Evolutionary conservation across 2,329 filamentous ascomycete species (phyloP).

Genomic region (Orbilia ellipsospora): DNA sequence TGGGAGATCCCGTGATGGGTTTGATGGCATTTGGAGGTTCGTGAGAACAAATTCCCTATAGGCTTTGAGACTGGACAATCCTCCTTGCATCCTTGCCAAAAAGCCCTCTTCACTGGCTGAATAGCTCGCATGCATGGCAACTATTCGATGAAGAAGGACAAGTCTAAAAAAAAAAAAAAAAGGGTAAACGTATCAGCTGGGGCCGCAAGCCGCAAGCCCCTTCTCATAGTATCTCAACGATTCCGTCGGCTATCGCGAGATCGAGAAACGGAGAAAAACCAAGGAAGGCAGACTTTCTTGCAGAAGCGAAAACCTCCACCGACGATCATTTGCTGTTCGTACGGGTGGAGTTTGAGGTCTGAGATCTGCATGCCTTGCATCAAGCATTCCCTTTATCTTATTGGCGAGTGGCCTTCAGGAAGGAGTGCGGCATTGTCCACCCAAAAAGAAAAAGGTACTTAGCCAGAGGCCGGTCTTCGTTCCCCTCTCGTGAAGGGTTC

Average conservation of each 20-base stretch:
- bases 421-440: conserved; percentile 34
- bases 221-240: conserved; percentile 20
- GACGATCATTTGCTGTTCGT: conserved; percentile 50
- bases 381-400: conserved; percentile 23
- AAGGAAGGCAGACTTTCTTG: conserved; percentile 43
- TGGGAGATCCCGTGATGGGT: conserved; percentile 54
- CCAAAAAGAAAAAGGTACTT: background rate
- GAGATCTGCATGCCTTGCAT: conserved; percentile 48
- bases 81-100: conserved; percentile 40
- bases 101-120: conserved; percentile 32
- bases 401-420: conserved; percentile 14
- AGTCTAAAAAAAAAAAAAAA: too few relatives aligned
- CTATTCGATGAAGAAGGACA: too few relatives aligned
- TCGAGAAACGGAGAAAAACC: conserved; percentile 48
- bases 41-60: conserved; percentile 38
- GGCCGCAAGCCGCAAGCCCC: background rate
- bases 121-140: too few relatives aligned
- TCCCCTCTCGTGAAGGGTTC: too few relatives aligned
- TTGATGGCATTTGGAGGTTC: conserved; percentile 25
- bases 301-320: conserved; percentile 51
- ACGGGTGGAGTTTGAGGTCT: conserved; percentile 27
- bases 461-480: background rate
- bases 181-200: too few relatives aligned
- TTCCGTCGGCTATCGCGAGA: conserved; percentile 54
- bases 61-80: conserved; percentile 12